A percentile compares a stretch with the other conserved stretches of the same genome.
These are phyloP conservation scores for Colletotrichum tofieldiae DNA, from an alignment of 2,329 filamentous ascomycete species.

Conservation along the genomic window DNA sequence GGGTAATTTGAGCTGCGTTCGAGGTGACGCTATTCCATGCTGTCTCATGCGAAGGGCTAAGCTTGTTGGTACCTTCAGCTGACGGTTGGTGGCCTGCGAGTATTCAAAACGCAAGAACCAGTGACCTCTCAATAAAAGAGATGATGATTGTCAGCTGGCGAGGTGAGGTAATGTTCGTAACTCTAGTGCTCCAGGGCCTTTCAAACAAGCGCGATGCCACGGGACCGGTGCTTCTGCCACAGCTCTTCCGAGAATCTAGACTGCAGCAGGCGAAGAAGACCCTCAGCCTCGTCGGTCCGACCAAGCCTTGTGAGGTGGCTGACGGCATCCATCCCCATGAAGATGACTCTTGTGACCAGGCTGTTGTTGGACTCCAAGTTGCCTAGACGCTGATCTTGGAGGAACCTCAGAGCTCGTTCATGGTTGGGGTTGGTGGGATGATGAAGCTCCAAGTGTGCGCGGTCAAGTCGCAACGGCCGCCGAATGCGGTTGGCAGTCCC, in stretches of 20 bases:
- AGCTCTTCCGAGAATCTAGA: constrained; percentile 51
- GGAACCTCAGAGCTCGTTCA: constrained; percentile 62
- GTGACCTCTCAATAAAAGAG: background rate
- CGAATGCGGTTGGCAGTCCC: constrained; percentile 60
- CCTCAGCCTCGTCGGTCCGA: constrained; percentile 58
- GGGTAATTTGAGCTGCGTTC: background rate
- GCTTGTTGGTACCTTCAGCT: background rate
- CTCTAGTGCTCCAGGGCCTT: too few relatives aligned
- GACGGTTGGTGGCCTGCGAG: background rate
- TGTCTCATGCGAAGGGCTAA: background rate
- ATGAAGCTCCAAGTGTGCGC: constrained; percentile 69
- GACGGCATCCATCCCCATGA: constrained; percentile 57
- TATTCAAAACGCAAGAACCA: too few relatives aligned
- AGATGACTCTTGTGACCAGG: constrained; percentile 34
- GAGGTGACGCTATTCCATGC: background rate
- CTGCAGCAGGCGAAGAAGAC: constrained; percentile 56
- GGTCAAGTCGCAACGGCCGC: constrained; percentile 58
- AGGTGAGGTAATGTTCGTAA: background rate
- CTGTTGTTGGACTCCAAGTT: background rate
- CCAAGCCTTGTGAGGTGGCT: constrained; percentile 60
- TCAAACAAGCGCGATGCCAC: constrained; percentile 1
- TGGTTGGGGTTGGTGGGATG: constrained; percentile 68
- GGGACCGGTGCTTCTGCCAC: constrained; percentile 9
- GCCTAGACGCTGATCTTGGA: constrained; percentile 49
- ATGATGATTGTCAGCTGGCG: too few relatives aligned